A percentile compares a stretch with the other conserved stretches of the same genome.
phyloP scores from a whole-genome alignment of 257 asterid genomes.

The Plectranthus barbatus region DNA sequence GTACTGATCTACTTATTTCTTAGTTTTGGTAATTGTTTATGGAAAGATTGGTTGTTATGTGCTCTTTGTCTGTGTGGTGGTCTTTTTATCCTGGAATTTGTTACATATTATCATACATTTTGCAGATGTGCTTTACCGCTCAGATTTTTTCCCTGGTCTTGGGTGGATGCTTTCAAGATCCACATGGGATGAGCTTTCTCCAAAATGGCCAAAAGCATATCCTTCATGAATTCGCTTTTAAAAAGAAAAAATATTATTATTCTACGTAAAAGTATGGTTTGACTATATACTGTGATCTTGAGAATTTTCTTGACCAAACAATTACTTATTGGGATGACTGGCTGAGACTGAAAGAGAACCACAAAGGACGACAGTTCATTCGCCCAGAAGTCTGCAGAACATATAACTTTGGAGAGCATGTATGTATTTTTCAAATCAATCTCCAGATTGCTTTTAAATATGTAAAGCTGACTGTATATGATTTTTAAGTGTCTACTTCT shows the following conservation, averaged over 20 bases:
- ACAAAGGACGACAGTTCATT: constrained; percentile 79
- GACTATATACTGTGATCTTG: constrained; percentile 10
- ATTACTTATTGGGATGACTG: constrained; percentile 99
- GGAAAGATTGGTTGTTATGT: neutral
- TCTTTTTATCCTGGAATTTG: neutral
- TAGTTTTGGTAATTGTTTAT: neutral
- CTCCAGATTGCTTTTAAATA: constrained; percentile 4
- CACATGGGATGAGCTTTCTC: constrained; percentile 93
- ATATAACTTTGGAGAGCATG: constrained; percentile 97
- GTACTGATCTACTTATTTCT: constrained; percentile 1
- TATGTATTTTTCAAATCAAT: constrained; percentile 27
- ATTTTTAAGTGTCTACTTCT: neutral
- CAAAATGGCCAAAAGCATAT: constrained; percentile 99
- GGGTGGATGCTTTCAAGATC: constrained; percentile 98
- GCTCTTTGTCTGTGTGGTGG: neutral
- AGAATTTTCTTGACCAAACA: constrained; percentile 65
- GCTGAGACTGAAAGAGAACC: constrained; percentile 88
- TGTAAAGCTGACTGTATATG: neutral
- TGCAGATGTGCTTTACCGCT: constrained; percentile 92
- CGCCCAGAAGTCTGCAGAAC: constrained; percentile 99
- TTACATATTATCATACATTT: constrained; percentile 13
- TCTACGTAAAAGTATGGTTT: neutral
- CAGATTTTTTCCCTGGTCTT: constrained; percentile 99
- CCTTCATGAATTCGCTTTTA: constrained; percentile 38
- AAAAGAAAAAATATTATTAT: neutral